Evolutionary conservation across 1,284 basidiomycete species (phyloP).

Genomic region (Thelephora terrestris): DNA sequence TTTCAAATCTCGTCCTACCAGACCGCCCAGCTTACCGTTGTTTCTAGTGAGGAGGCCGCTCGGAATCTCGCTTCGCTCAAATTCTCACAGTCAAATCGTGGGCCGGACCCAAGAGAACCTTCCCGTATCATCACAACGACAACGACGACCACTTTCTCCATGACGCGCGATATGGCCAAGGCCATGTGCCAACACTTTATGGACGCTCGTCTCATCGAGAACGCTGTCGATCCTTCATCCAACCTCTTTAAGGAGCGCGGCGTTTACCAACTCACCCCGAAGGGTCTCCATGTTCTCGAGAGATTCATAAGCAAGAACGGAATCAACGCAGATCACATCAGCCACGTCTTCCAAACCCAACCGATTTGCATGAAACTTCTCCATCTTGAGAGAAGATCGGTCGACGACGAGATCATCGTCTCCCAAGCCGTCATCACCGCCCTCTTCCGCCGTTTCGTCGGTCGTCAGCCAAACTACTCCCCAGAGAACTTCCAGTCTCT

Average conservation of each 20-base stretch:
- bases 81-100: constrained; percentile 97
- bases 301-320: constrained; percentile 99
- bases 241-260: constrained; percentile 96
- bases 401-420: constrained; percentile 97
- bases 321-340: constrained; percentile 88
- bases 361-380: constrained; percentile 98
- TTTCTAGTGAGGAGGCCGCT: constrained; percentile 85
- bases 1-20: constrained; percentile 10
- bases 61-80: constrained; percentile 92
- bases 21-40: constrained; percentile 8
- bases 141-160: constrained; percentile 98
- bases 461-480: constrained; percentile 74
- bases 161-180: constrained; percentile 99
- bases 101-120: constrained; percentile 95
- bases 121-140: constrained; percentile 97
- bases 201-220: constrained; percentile 96
- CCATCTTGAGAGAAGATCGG: constrained; percentile 86
- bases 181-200: constrained; percentile 99
- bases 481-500: constrained; percentile 34
- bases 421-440: constrained; percentile 90
- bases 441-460: constrained; percentile 91
- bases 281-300: constrained; percentile 96
- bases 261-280: constrained; percentile 92
- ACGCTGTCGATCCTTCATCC: constrained; percentile 82
- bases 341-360: constrained; percentile 84